Base-by-base conservation (phyloP, 1,139 yeast genomes). In the Torulaspora globosa region DNA sequence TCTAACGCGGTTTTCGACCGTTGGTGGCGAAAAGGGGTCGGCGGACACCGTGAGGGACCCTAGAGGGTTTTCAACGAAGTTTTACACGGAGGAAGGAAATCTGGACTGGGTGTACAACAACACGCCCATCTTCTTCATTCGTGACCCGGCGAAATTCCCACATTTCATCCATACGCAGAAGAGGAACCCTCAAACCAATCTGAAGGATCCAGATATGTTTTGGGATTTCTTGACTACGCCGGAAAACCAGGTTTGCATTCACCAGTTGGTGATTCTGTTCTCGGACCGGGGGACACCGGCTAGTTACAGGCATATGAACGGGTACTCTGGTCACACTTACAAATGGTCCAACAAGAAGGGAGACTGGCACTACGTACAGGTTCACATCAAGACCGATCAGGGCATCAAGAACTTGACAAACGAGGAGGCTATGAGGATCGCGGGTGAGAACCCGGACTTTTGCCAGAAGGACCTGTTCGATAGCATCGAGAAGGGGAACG, bases 111-210 rank as follows among this genome's bases (percentile, higher is more conserved):
- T 78, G 21, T 78, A 74, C 66, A 78, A 78, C 67, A 78, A 78
- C 60, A 78, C 82, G 11, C 83, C 83, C 4, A 69, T 78, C 18
- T 78, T 78, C 62, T 78, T 78, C 63, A 63, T 78, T 49, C 70
- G 82, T 57, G 82, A 78, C 58, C 82, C 82, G n/a, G 62, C 71
- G 47, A 78, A 78, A 66, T 78, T 78, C 66, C 76, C 81, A 28
- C 76, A 72, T 49, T 78, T 78, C 54, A 78, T 78, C 54, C 82
- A 78, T 60, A 75, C 82, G 30, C 87, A 81, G 66, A 81, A 81
- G 76, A 62, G 86, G 66, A 79, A 84, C 70, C 95, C 95, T 39
- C 79, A 84, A 70, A 85, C 94, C 41, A 84, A 85, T 68, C 72
- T 84, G 67, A 84, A 84, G 66, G 95, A 87, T 66, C 78, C 86